Conservation (phyloP, 768 basidiomycete species). For the Suillus hirtellus region DNA sequence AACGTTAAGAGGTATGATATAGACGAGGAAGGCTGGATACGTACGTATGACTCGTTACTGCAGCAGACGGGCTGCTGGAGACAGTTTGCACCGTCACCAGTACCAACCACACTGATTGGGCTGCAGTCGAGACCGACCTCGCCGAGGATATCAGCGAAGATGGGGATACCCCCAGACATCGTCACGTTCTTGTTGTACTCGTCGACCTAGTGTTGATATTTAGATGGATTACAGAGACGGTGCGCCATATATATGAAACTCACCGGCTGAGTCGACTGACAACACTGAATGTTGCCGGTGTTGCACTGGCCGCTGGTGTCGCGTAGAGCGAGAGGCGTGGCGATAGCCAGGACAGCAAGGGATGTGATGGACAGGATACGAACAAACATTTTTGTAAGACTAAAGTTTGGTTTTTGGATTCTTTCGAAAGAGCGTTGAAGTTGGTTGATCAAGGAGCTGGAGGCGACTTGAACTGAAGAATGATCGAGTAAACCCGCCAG, state of each 20-base stretch:
- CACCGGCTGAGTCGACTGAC: constrained; percentile 22
- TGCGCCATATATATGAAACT: constrained; percentile 6
- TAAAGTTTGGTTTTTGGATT: neutral
- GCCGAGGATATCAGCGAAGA: constrained; percentile 20
- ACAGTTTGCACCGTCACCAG: constrained; percentile 21
- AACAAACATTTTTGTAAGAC: constrained; percentile 21
- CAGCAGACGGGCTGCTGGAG: constrained; percentile 31
- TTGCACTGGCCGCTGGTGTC: constrained; percentile 15
- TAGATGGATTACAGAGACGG: neutral
- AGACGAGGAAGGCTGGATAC: constrained; percentile 8
- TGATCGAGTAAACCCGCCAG: neutral
- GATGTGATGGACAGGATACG: constrained; percentile 22
- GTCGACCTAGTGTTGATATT: constrained; percentile 14
- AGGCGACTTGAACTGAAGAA: constrained; percentile 5
- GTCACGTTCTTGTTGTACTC: constrained; percentile 4
- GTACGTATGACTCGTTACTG: constrained; percentile 19
- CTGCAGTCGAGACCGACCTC: constrained; percentile 25
- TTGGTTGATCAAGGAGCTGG: neutral
- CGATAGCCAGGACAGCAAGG: constrained; percentile 18
- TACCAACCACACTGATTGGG: constrained; percentile 23
- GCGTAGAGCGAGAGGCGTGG: constrained; percentile 21
- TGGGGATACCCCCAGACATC: constrained; percentile 12
- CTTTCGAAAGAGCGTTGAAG: constrained; percentile 2
- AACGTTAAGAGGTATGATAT: neutral
- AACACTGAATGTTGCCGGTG: constrained; percentile 23